These are phyloP conservation scores for Coemansia brasiliensis DNA, from an alignment of 192 early-diverging fungal species.

Conservation along the genomic window DNA sequence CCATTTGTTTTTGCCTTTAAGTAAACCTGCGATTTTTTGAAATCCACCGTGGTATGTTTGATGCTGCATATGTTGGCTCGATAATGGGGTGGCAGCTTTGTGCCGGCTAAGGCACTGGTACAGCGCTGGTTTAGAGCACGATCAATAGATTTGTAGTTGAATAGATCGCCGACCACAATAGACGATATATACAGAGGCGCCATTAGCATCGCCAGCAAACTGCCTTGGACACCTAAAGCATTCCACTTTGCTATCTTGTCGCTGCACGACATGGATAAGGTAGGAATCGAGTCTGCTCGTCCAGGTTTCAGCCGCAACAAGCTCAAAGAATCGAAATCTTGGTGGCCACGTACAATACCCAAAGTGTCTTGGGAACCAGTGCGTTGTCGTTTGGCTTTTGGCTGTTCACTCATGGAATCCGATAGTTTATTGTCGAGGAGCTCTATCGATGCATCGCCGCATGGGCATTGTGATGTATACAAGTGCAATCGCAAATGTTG, in stretches of 20 bases:
- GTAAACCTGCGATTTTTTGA: slow-evolving; percentile 31
- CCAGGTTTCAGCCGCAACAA: slow-evolving; percentile 41
- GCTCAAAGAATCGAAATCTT: slow-evolving; percentile 5
- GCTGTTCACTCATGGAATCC: background rate
- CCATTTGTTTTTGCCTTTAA: background rate
- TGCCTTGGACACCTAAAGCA: slow-evolving; percentile 74
- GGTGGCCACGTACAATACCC: slow-evolving; percentile 17
- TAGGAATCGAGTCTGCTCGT: slow-evolving; percentile 47
- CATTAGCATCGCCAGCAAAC: slow-evolving; percentile 63
- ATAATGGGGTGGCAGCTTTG: slow-evolving; percentile 9
- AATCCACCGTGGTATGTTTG: slow-evolving; percentile 8
- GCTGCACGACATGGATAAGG: slow-evolving; percentile 60
- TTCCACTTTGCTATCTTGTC: slow-evolving; percentile 94
- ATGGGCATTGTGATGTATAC: slow-evolving; percentile 47
- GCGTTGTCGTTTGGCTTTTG: slow-evolving; percentile 16
- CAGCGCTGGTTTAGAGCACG: slow-evolving; percentile 66
- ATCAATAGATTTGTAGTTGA: slow-evolving; percentile 58
- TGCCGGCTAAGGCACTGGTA: slow-evolving; percentile 5
- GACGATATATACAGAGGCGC: slow-evolving; percentile 68
- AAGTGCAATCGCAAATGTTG: slow-evolving; percentile 17
- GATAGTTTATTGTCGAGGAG: background rate
- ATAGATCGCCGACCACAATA: slow-evolving; percentile 70
- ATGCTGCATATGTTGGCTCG: slow-evolving; percentile 3
- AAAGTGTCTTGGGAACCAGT: background rate
- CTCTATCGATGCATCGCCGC: slow-evolving; percentile 37